A percentile compares a stretch with the other conserved stretches of the same genome.
These are phyloP conservation scores for Theobroma cacao DNA, from an alignment of 345 rosid genomes.

Conservation along the genomic window DNA sequence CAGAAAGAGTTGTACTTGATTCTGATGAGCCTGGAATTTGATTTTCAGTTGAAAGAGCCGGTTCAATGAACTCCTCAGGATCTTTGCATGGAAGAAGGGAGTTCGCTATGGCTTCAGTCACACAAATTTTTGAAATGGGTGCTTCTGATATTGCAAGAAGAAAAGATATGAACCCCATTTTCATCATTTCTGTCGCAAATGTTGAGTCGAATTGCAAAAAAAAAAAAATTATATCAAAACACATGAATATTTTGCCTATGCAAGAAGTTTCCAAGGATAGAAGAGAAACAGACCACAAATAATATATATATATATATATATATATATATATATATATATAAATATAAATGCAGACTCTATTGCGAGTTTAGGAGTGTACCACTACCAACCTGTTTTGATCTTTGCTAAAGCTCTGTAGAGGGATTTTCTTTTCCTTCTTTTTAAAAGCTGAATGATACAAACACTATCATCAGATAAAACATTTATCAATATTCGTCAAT, in stretches of 20 bases:
- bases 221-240: background rate
- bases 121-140: conserved; percentile 25
- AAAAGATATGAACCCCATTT: conserved; percentile 30
- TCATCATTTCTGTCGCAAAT: conserved; percentile 25
- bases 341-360: too few species aligned
- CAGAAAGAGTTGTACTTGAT: background rate
- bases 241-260: too few species aligned
- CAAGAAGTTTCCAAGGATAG: too few species aligned
- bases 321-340: too few species aligned
- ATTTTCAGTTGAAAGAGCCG: background rate
- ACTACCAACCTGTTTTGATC: conserved; percentile 25
- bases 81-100: conserved; percentile 24
- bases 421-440: conserved; percentile 25
- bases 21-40: background rate
- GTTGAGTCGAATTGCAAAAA: background rate
- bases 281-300: background rate
- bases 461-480: background rate
- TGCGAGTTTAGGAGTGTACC: too few species aligned
- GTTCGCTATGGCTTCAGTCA: conserved; percentile 19
- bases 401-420: conserved; percentile 21
- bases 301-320: too few species aligned
- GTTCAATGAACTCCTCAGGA: background rate
- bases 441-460: conserved; percentile 12
- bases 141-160: conserved; percentile 27
- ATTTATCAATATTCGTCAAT: background rate